Base-by-base conservation (phyloP, 441 rosid genomes). In the Arabidopsis lyrata region DNA sequence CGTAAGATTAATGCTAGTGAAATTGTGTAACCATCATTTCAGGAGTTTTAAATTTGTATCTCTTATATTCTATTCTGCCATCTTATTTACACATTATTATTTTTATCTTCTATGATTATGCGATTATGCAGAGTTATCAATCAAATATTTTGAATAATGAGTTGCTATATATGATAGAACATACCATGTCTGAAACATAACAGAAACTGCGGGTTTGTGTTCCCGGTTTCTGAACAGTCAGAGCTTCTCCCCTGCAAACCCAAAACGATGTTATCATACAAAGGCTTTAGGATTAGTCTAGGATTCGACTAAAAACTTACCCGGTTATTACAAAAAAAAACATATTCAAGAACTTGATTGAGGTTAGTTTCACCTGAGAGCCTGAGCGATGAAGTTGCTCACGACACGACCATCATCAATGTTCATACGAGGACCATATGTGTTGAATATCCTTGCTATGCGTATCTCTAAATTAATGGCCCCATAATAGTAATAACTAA, bases 321-420 rank as follows among this genome's bases (percentile, higher is more conserved):
- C 3, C 1, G n/a, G 18, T 10, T 66, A n/a, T 18, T 0, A 10
- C 3, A 27, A 16, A 9, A 20, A 0, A 0, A 8, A 55, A 29
- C 18, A 74, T 31, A 66, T 63, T 49, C 44, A 70, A 77, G 57
- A 76, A 45, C 15, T 48, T 59, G 24, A 47, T 15, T 38, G 15
- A 36, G 8, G 34, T 47, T 39, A 50, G 29, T 49, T 66, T 78
- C 68, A 95, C 97, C 98, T 84, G 20, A 89, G 84, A 68, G 99
- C 96, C 73, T 91, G 98, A 71, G 97, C 97, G 47, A 95, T 95
- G 86, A 95, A 92, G 78, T 95, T 95, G 85, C 99, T 95, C 75
- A 95, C 99, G 22, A 95, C 99, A 75, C 99, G 99, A 10, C 99
- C 99, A 84, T 95, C 99, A 55, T 95, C 98, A 29, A 91, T 95